Evolutionary conservation across 768 basidiomycete genomes (phyloP), one percentile per base, ranked within the genome.

Genomic region (Tylopilus subfusipes): DNA sequence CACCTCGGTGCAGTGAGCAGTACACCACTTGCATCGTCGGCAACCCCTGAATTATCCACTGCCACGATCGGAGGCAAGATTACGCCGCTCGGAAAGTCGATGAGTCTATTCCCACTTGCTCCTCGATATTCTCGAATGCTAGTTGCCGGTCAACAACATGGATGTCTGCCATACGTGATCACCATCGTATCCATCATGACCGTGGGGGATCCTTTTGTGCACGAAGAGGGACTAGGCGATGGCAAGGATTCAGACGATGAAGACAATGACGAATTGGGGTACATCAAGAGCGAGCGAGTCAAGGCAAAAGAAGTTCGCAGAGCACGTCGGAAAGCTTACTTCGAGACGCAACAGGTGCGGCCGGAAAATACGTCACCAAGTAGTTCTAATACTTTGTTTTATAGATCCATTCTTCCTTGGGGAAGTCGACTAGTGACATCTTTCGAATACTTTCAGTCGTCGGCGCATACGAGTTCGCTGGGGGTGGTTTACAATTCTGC

Each of bases 111-210:
- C 71, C 97, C 97, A 1, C 79, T 99, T 22, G 87, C 93, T 8
- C 97, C 97, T 11, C 78, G 97, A 40, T 97, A 92, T 68, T 88
- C 95, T n/a, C 85, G 92, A 67, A 97, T 99, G 93, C 75, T 98
- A 39, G 90, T 94, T 16, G 85, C 86, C 50, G 85, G 84, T 3
- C 76, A 81, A 59, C 93, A 95, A 53, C 91, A 97, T 56, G 93
- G 86, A 39, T 93, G 93, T 65, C 69, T 99, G 48, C 91, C 95
- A 18, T 98, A 96, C 69, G 81, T 96, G 34, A 86, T 98, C 59
- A 81, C 90, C 10, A 82, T 97, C 30, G 95, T 98, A 8, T 90
- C 96, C 19, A 89, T 87, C 5, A 72, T 98, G 58, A 90, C 92
- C 4, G 93, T 97, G 14, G 97, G 97, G 2, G 94, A 98, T 71